Evolutionary conservation across 179 eudicot genomes (phyloP), one percentile per base, ranked within the genome.

Genomic region (Gypsophila paniculata): DNA sequence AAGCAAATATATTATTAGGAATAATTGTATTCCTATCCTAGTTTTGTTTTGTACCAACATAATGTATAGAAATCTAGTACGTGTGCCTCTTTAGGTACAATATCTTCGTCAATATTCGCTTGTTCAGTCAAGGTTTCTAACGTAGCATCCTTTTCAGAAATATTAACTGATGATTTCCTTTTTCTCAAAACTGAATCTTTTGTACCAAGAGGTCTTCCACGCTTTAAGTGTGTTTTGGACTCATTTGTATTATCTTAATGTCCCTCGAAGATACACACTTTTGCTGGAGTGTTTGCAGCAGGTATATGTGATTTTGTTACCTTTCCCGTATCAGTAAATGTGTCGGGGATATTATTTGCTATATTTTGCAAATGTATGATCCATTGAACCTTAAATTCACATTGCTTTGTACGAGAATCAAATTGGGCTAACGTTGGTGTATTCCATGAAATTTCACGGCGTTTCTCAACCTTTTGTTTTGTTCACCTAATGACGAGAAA

Each of bases 351-450:
- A 42, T 42, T 42, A 9, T 42, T 42, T 42, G 46, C 42, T 19
- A 59, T 59, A 59, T 59, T 59, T 23, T 59, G 63, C 36, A 59
- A 59, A 59, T 59, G 63, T 59, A 59, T 22, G 15, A 59, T 59
- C 34, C 15, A 23, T 59, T 59, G 63, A 8, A 59, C 63, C 34
- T 59, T 8, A 42, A 9, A 8, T 42, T 42, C 10, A 42, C 46
- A 42, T 42, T 42, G 46, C 11, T 42, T 42, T 42, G 46, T 42
- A 42, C 34, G 46, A 42, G 11, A 8, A 42, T 42, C 3, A 42
- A 42, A 42, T 2, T 42, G 46, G 8, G 8, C 11, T 42, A 42
- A 9, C 11, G 46, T 42, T 42, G 46, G 46, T 42, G 46, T 42
- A 42, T 42, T 42, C 46, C 46, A 42, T 42, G 46, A 42, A 42